phyloP scores from a whole-genome alignment of 202 grass and related monocot species.

The Carex arenaria region DNA sequence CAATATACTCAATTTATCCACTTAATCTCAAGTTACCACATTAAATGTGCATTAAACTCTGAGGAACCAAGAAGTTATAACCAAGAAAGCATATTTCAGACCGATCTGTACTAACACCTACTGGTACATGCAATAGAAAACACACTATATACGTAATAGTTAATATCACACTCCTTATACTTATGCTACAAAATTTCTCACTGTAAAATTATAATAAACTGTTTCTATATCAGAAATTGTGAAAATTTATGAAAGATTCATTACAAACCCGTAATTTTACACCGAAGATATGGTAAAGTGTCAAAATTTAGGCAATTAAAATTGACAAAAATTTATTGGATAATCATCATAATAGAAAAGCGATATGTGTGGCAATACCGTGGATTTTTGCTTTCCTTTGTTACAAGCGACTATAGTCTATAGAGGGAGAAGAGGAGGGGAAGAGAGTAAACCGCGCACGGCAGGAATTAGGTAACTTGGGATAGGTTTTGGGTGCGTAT shows the following conservation, averaged over 20 bases:
- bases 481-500: not conserved
- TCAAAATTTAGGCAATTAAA: not conserved
- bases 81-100: not conserved
- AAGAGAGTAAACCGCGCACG: not conserved
- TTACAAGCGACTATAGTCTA: not conserved
- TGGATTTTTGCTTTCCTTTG: conserved; percentile 1
- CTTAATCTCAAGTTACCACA: not conserved
- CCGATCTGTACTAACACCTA: not conserved
- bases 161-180: not conserved
- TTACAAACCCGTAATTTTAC: not conserved
- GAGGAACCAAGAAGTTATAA: not conserved
- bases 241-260: not conserved
- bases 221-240: not conserved
- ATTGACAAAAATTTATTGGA: not conserved
- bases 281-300: not conserved
- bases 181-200: not conserved
- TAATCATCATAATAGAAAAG: not conserved
- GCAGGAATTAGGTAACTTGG: not conserved
- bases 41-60: not conserved
- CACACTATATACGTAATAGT: no score
- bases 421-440: not conserved
- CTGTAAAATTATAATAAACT: not conserved
- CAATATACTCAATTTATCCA: not conserved
- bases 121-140: not conserved
- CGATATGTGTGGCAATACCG: not conserved